Base-by-base conservation (phyloP, 2,329 filamentous ascomycete genomes). In the Colletotrichum neosansevieriae region DNA sequence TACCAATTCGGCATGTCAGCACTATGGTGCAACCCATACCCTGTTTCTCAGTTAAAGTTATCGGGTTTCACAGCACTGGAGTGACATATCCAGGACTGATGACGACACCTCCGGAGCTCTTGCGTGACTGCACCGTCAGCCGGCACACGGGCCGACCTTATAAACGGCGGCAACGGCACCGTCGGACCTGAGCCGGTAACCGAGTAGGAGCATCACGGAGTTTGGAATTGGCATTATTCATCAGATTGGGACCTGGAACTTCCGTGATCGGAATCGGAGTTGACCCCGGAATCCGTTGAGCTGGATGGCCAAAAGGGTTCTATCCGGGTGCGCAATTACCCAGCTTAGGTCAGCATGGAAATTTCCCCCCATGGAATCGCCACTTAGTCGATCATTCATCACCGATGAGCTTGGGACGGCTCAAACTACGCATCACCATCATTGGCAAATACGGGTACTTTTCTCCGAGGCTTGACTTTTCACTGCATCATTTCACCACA, bases 301-400 rank as follows among this genome's bases (percentile, higher is more conserved):
- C 34, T 59, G 19, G 9, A 13, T 38, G 12, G 34, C 9, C 1
- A 38, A 15, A 38, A 15, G 36, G 62, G 56, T 57, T 49, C 62
- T 60, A 66, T 66, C 61, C 47, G 51, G 62, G 66, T 69, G 17
- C 66, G 42, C 62, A 66, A 17, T 53, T 36, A 24, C 49, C 10
- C 21, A 51, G 61, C 62, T 69, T 69, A 69, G 58, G 66, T 69
- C 66, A 69, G 61, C 66, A 65, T 56, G n/a, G 49, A 42, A 36
- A 45, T 50, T 57, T 50, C 51, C 36, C 17, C 44, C 29, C 17
- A 13, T 9, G 29, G 29, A 38, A 57, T 51, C 40, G 49, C 54
- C 62, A 69, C 61, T 60, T 32, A 36, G 36, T 49, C 12, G 24
- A 36, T 11, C 24, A 21, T 68, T 38, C 38, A 56, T 59, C 60